Evolutionary conservation across 176 grass and related monocot species (phyloP).

Genomic region (Alloteropsis semialata): DNA sequence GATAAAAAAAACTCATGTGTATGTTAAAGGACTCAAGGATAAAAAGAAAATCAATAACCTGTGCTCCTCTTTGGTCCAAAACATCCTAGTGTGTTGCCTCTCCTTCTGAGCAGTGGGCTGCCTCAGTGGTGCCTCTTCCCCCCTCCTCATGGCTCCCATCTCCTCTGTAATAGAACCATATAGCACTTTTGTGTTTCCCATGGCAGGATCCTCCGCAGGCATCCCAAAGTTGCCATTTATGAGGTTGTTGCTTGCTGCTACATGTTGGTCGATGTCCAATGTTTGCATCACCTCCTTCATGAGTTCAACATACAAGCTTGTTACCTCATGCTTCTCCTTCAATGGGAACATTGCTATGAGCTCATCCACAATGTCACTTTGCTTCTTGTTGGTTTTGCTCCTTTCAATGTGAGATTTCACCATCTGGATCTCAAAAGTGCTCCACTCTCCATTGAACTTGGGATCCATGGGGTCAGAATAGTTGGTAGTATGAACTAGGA

Average conservation of each 20-base stretch:
- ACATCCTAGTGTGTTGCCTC: neutral
- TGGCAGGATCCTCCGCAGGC: neutral
- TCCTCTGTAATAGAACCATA: neutral
- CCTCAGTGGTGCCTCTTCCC: too few relatives aligned
- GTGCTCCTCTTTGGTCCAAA: conserved; percentile 26
- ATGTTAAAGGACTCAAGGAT: neutral
- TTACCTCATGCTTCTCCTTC: conserved; percentile 27
- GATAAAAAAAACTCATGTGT: neutral
- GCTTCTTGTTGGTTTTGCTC: neutral
- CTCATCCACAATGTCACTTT: neutral
- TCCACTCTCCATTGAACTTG: neutral
- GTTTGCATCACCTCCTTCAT: neutral
- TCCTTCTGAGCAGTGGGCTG: neutral
- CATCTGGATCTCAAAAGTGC: neutral
- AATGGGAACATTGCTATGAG: neutral
- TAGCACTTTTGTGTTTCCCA: neutral
- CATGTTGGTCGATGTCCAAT: neutral
- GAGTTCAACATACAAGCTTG: conserved; percentile 11
- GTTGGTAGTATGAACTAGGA: neutral
- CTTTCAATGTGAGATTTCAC: neutral
- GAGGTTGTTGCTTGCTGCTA: neutral
- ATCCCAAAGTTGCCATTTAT: neutral
- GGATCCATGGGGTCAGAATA: neutral
- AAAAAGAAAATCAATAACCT: neutral
- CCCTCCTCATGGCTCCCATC: neutral